phyloP scores from a whole-genome alignment of 2,329 filamentous ascomycete species.

The Venturia asperata region DNA sequence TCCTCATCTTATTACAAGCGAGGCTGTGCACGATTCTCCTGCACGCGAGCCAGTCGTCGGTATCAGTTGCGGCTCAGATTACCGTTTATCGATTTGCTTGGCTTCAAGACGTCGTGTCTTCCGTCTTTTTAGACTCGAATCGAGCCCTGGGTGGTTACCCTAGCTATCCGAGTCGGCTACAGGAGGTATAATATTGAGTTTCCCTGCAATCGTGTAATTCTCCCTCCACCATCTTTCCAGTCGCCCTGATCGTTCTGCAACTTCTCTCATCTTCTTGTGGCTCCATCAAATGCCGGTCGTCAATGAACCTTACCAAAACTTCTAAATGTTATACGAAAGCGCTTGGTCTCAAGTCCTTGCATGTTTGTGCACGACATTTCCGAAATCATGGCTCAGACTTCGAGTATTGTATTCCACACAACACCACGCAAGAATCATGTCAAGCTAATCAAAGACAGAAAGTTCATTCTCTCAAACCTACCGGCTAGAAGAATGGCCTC shows the following conservation, averaged over 20 bases:
- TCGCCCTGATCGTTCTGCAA: neutral
- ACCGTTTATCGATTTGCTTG: neutral
- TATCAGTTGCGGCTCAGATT: neutral
- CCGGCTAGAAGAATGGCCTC: neutral
- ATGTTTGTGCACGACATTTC: neutral
- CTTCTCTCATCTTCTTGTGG: neutral
- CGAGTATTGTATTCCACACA: neutral
- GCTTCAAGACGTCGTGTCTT: neutral
- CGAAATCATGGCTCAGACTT: neutral
- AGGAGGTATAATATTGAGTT: neutral
- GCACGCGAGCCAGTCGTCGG: neutral
- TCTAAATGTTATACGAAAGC: neutral
- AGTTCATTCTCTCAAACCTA: too few species aligned
- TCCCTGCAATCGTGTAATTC: neutral
- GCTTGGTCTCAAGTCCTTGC: neutral
- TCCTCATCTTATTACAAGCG: neutral
- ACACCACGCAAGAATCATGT: neutral
- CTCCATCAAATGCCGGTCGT: neutral
- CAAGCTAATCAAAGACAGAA: neutral
- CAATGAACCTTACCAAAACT: neutral
- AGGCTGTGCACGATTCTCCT: neutral
- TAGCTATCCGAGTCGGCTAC: too few species aligned
- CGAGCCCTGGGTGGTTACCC: neutral
- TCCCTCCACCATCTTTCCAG: neutral
- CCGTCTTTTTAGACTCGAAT: neutral